Evolutionary conservation across 192 early-diverging fungal species (phyloP), one percentile per base, ranked within the genome.

Genomic region (Coemansia aciculifera): DNA sequence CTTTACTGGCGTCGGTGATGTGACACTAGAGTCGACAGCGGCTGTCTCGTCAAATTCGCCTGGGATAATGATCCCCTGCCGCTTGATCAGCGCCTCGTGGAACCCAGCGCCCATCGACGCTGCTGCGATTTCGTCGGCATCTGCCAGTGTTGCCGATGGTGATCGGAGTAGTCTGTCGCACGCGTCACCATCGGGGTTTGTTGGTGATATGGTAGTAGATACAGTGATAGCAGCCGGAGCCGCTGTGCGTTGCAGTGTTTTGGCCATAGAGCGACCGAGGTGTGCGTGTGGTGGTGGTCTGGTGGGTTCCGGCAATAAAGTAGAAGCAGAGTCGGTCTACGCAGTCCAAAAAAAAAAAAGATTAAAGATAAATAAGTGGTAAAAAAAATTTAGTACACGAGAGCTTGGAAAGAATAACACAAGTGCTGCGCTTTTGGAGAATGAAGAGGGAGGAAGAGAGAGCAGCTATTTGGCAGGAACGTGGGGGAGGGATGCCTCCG

Each of bases 41-140:
- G 29, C n/a, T 13, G 48, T 32, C 27, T 29, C 2, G 51, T 11
- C 23, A 54, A 29, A 69, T 38, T 69, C 60, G 68, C 48, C 48
- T 8, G 68, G 62, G 29, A 70, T 64, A 27, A 70, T 64, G 27
- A 70, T 64, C 51, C 68, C 62, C 62, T 70, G 68, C 29, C 68
- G 68, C 52, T 70, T 70, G 36, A 36, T 64, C 51, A 62, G 37
- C 2, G 60, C 34, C 44, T 54, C 51, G 27, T 54, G 23, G 51
- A 29, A 54, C 13, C 24, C 51, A 4, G 51, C 51, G 7, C 51
- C 3, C 13, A 29, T 46, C 11, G 40, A n/a, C 27, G 27, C 66
- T 24, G 40, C 43, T 40, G 66, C 42, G 24, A 44, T 56, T 31
- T 59, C 43, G 17, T 60, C 68, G 19, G 68, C 68, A 44, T 49